Conservation (phyloP, 2,329 filamentous ascomycete genomes). For the Claviceps digitariae region DNA sequence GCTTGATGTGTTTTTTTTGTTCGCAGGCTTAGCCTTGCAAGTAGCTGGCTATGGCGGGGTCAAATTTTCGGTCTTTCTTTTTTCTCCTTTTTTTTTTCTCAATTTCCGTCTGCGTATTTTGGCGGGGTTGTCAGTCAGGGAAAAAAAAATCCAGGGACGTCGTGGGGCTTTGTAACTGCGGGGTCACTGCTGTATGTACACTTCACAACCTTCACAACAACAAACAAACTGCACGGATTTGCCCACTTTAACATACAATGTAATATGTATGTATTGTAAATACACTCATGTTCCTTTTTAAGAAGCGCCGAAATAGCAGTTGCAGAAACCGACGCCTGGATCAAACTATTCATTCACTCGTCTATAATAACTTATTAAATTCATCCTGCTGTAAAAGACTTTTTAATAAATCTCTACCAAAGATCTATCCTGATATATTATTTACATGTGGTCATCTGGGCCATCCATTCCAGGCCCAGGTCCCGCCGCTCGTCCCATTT, state of each 20-base stretch:
- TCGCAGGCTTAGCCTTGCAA: not conserved
- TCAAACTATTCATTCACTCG: not conserved
- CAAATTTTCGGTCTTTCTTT: constrained; percentile 20
- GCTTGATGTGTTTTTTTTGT: not conserved
- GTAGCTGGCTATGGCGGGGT: constrained; percentile 20
- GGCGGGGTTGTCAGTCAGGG: not conserved
- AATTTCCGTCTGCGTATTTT: not conserved
- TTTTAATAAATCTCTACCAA: not conserved
- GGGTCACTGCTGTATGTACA: too few relatives aligned
- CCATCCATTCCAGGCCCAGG: constrained; percentile 54
- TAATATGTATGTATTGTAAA: not conserved
- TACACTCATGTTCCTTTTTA: not conserved
- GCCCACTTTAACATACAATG: not conserved
- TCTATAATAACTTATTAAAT: too few relatives aligned
- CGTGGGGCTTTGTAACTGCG: not conserved
- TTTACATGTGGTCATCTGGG: constrained; percentile 38
- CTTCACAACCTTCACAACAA: too few relatives aligned
- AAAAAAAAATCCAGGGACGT: not conserved
- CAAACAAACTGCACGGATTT: not conserved
- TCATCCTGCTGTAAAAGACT: not conserved
- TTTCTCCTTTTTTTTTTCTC: not conserved
- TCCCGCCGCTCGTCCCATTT: constrained; percentile 64
- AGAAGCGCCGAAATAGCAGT: not conserved
- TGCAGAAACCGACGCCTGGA: not conserved
- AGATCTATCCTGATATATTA: constrained; percentile 13